These are phyloP conservation scores for Aspergillus sp. DNA, from an alignment of 2,329 filamentous ascomycete genomes.

Conservation along the genomic window DNA sequence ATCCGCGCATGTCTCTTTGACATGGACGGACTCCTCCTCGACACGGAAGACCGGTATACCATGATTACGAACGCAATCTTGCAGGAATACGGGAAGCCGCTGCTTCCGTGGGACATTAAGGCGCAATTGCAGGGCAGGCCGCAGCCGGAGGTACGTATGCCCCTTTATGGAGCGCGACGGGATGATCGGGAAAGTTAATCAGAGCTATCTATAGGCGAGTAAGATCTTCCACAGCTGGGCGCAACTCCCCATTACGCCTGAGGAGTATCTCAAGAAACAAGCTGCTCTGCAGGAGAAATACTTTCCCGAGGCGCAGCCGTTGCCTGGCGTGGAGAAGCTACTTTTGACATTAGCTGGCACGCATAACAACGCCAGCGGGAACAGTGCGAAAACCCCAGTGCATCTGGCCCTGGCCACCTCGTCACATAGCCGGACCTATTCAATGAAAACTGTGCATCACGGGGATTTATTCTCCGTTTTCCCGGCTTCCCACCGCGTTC, in stretches of 20 bases:
- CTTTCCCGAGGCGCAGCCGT: slow-evolving; percentile 66
- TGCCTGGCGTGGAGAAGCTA: slow-evolving; percentile 68
- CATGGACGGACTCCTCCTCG: slow-evolving; percentile 94
- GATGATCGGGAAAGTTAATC: too few species aligned
- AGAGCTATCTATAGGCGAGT: slow-evolving; percentile 35
- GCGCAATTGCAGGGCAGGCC: slow-evolving; percentile 70
- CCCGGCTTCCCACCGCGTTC: slow-evolving; percentile 59
- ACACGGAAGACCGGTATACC: slow-evolving; percentile 88
- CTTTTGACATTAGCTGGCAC: slow-evolving; percentile 40
- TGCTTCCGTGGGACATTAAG: slow-evolving; percentile 89
- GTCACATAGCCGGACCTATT: slow-evolving; percentile 62
- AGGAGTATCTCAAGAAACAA: slow-evolving; percentile 57
- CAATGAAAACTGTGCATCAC: slow-evolving; percentile 61
- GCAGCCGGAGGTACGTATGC: slow-evolving; percentile 40
- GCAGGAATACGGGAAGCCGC: slow-evolving; percentile 60
- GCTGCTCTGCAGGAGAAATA: slow-evolving; percentile 57
- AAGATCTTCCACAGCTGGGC: slow-evolving; percentile 73
- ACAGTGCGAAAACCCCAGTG: slow-evolving; percentile 38
- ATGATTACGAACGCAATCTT: slow-evolving; percentile 75
- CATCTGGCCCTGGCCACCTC: slow-evolving; percentile 84
- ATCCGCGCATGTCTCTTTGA: slow-evolving; percentile 92
- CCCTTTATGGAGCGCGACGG: background rate
- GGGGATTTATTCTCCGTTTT: slow-evolving; percentile 51
- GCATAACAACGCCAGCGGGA: slow-evolving; percentile 16
- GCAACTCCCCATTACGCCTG: slow-evolving; percentile 64